Conservation (phyloP, 352 stramenopile genomes). For the Globisporangium paroecandrum region DNA sequence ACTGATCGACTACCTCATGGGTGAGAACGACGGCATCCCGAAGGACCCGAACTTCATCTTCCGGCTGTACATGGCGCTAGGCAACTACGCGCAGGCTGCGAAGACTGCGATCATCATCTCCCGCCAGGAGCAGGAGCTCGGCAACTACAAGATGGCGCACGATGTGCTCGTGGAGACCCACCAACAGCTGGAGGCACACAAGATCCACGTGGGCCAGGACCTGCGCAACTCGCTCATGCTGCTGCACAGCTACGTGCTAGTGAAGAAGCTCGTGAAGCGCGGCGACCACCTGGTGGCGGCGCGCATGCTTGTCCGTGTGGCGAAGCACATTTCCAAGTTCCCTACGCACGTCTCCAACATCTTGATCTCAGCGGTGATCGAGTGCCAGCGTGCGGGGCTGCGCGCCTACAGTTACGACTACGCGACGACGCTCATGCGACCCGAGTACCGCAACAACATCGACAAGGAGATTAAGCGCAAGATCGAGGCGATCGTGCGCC, state of each 20-base stretch:
- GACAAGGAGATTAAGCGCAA: slow-evolving; percentile 91
- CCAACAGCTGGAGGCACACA: slow-evolving; percentile 78
- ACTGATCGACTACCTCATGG: slow-evolving; percentile 95
- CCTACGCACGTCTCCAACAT: slow-evolving; percentile 89
- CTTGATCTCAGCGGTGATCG: slow-evolving; percentile 92
- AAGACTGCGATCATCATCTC: slow-evolving; percentile 95
- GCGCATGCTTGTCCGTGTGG: slow-evolving; percentile 88
- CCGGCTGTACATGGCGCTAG: slow-evolving; percentile 92
- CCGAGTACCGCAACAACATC: slow-evolving; percentile 85
- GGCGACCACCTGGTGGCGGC: slow-evolving; percentile 85
- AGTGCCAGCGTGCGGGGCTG: slow-evolving; percentile 90
- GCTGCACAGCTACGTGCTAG: slow-evolving; percentile 93
- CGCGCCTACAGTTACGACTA: slow-evolving; percentile 91
- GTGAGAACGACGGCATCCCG: slow-evolving; percentile 90
- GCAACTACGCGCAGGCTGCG: slow-evolving; percentile 90
- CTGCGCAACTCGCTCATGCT: slow-evolving; percentile 85
- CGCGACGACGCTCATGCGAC: slow-evolving; percentile 88
- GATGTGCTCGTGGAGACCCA: slow-evolving; percentile 91
- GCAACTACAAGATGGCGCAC: slow-evolving; percentile 92
- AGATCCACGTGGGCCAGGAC: slow-evolving; percentile 86
- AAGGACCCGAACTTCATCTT: slow-evolving; percentile 96
- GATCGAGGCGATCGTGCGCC: slow-evolving; percentile 93
- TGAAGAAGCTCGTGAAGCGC: slow-evolving; percentile 91
- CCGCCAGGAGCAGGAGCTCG: slow-evolving; percentile 90
- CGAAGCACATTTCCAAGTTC: slow-evolving; percentile 91